These are phyloP conservation scores for Fomitopsis betulina DNA, from an alignment of 1,284 basidiomycete genomes.

Conservation along the genomic window DNA sequence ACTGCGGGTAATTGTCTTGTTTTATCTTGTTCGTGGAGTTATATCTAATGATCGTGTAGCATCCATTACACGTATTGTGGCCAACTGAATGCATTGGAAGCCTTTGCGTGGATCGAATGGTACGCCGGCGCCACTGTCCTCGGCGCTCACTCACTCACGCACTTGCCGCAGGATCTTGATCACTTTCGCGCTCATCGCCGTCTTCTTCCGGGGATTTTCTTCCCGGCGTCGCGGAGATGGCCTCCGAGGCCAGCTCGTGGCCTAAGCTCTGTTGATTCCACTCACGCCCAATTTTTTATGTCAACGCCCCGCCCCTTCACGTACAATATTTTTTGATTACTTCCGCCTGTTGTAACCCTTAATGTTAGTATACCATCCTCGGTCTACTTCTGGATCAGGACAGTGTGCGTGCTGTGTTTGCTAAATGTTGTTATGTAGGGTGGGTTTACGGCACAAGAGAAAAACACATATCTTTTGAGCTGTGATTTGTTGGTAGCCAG, in stretches of 20 bases:
- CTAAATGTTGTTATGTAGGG: no score
- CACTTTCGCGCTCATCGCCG: slow-evolving; percentile 26
- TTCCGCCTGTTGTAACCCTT: not conserved
- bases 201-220: slow-evolving; percentile 25
- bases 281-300: not conserved
- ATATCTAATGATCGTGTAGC: slow-evolving; percentile 20
- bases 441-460: no score
- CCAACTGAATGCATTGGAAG: slow-evolving; percentile 30
- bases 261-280: not conserved
- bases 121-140: slow-evolving; percentile 8
- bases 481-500: no score
- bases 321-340: not conserved
- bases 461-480: no score
- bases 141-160: not conserved
- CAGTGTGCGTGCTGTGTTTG: no score
- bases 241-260: slow-evolving; percentile 24
- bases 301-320: not conserved
- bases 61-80: slow-evolving; percentile 52
- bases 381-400: not conserved
- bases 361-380: not conserved
- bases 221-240: slow-evolving; percentile 28
- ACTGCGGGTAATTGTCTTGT: slow-evolving; percentile 49
- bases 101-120: slow-evolving; percentile 32
- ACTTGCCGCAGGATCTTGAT: slow-evolving; percentile 21
- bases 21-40: not conserved